Conservation (phyloP, 75 land plant species). For the Pseudotsuga menziesii region DNA sequence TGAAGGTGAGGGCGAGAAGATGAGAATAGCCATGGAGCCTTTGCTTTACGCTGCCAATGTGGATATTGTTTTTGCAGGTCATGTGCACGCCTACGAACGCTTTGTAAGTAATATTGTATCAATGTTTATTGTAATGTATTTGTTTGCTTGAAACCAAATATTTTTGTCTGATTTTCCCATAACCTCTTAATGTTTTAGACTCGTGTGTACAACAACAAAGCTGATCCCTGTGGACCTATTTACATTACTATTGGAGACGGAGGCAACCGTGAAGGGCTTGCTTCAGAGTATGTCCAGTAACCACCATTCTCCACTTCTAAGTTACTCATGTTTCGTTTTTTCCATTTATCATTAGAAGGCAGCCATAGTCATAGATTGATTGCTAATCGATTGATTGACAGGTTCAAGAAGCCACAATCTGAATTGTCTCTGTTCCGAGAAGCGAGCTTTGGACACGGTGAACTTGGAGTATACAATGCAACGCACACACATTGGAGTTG, state of each 20-base stretch:
- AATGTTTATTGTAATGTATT: background rate
- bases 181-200: conserved; percentile 15
- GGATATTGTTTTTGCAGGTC: conserved; percentile 42
- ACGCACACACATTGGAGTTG: conserved; percentile 95
- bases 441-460: conserved; percentile 97
- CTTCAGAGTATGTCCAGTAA: conserved; percentile 22
- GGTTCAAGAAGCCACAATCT: conserved; percentile 64
- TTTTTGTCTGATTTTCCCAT: background rate
- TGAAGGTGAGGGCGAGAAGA: conserved; percentile 38
- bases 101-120: conserved; percentile 13
- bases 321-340: background rate
- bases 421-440: conserved; percentile 86
- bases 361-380: background rate
- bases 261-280: conserved; percentile 85
- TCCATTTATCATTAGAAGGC: background rate
- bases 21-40: conserved; percentile 41
- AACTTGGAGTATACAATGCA: conserved; percentile 71
- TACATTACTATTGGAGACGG: conserved; percentile 84
- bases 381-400: conserved; percentile 10
- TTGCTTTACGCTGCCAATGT: conserved; percentile 27
- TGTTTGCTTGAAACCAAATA: background rate
- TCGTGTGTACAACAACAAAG: conserved; percentile 44
- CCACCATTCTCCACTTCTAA: background rate
- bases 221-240: conserved; percentile 61
- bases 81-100: conserved; percentile 50